phyloP scores from a whole-genome alignment of 768 basidiomycete genomes.

The Dioszegia aurantiaca region DNA sequence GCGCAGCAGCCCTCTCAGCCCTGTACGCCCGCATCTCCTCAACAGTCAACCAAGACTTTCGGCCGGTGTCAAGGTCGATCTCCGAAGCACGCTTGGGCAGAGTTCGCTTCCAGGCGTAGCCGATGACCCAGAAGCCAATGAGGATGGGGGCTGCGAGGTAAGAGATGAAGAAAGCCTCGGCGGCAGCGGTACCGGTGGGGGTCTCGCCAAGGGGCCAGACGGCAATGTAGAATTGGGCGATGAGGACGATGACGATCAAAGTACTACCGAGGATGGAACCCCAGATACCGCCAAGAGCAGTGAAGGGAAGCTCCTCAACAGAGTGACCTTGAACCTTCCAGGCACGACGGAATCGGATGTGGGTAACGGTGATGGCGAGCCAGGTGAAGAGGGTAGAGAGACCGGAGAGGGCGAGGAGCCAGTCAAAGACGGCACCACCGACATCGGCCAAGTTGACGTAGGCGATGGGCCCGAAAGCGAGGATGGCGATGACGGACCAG shows the following conservation, averaged over 20 bases:
- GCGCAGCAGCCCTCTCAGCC: constrained; percentile 41
- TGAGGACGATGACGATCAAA: constrained; percentile 58
- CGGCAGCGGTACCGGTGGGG: constrained; percentile 22
- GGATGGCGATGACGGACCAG: constrained; percentile 56
- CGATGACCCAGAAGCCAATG: constrained; percentile 40
- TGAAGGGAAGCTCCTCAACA: constrained; percentile 62
- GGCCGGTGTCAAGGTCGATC: constrained; percentile 51
- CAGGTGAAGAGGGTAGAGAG: constrained; percentile 68
- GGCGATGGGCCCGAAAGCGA: constrained; percentile 39
- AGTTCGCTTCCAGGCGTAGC: constrained; percentile 46
- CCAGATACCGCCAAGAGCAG: constrained; percentile 55
- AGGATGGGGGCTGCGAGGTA: constrained; percentile 48
- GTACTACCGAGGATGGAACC: constrained; percentile 57
- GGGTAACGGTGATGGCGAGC: constrained; percentile 57
- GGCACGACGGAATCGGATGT: constrained; percentile 65
- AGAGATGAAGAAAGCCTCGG: constrained; percentile 47
- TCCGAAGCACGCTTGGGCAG: constrained; percentile 38
- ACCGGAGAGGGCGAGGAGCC: constrained; percentile 64
- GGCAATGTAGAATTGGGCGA: constrained; percentile 53
- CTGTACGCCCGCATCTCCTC: constrained; percentile 46
- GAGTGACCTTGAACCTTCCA: constrained; percentile 60
- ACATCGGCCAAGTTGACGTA: constrained; percentile 37
- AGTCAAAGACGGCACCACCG: constrained; percentile 35
- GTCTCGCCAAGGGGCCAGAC: constrained; percentile 46
- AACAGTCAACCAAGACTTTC: constrained; percentile 50